phyloP scores from a whole-genome alignment of 202 grass and related monocot genomes.

The Brachypodium distachyon region DNA sequence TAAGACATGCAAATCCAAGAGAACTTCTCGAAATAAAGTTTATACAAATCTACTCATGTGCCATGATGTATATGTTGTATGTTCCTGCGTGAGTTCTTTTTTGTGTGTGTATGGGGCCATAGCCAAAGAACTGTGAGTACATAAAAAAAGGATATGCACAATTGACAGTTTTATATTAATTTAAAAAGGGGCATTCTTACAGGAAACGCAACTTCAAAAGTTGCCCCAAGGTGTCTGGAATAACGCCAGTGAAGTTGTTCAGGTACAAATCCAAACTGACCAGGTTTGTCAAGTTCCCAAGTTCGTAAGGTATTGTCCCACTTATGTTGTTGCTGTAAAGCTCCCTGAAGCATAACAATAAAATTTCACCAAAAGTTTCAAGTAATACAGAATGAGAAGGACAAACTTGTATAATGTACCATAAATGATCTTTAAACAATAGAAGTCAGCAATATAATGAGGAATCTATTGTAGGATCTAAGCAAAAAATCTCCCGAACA shows the following conservation, averaged over 20 bases:
- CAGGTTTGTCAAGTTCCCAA: slow-evolving; percentile 83
- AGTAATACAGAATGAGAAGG: not conserved
- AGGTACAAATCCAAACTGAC: slow-evolving; percentile 95
- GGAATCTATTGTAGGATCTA: not conserved
- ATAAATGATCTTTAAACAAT: slow-evolving; percentile 18
- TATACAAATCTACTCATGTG: not conserved
- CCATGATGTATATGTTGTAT: not conserved
- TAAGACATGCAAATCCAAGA: slow-evolving; percentile 9
- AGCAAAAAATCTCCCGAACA: not conserved
- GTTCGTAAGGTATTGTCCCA: slow-evolving; percentile 68
- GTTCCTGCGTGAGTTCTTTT: not conserved
- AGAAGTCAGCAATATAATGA: not conserved
- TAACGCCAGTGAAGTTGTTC: slow-evolving; percentile 52
- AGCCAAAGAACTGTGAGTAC: not conserved
- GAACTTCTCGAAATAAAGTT: not conserved
- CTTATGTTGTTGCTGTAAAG: slow-evolving; percentile 90
- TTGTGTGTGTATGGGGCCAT: not conserved
- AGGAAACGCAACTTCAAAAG: slow-evolving; percentile 75
- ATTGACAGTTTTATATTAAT: not conserved
- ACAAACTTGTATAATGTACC: not conserved
- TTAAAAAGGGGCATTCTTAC: slow-evolving; percentile 45
- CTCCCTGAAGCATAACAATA: slow-evolving; percentile 48
- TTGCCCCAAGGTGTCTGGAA: slow-evolving; percentile 67
- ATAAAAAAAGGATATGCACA: not conserved
- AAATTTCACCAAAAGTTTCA: not conserved